Evolutionary conservation across 2,329 filamentous ascomycete species (phyloP), one percentile per base, ranked within the genome.

Genomic region (Fusarium sambucinum): DNA sequence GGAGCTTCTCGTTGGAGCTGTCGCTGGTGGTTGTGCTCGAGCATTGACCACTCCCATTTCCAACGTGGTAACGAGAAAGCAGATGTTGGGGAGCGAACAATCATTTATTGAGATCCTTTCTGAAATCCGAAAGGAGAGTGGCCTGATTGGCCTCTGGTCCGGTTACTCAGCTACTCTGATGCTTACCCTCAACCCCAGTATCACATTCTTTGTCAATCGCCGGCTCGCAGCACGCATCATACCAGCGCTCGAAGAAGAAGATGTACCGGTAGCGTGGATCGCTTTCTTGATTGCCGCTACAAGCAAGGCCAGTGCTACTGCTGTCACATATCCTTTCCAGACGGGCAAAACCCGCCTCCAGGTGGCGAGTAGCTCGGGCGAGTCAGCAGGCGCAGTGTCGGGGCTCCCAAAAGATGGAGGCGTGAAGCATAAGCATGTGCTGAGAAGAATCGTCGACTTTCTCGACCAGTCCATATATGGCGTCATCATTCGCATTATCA

Each of bases 121-220:
- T 2, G 83, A 87, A 41, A 94, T 96, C 62, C 80, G 82, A 40
- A 74, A 81, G 3, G 90, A 95, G 75, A 91, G 90, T 70, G 93
- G 94, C 0, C 62, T 94, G 12, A 76, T 82, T 44, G 93, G 93
- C 4, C 90, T 97, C 73, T 97, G 94, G 94, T 90, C 93, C 1
- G 94, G 94, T 1, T 97, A 97, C 77, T 92, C 91, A 21, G 93
- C 93, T 3, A 90, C 87, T 23, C 78, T 97, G 59, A 84, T 97
- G 38, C 80, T 97, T 51, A 94, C 94, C 1, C 83, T 97, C 29
- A 97, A 97, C 73, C 94, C 94, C 2, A 90, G 91, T 68, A 86
- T 97, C 67, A 97, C 94, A 0, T 94, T 97, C 76, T 89, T 95
- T 70, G 82, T 97, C 30, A 92, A 96, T 74, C 90, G 93, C 71